Base-by-base conservation (phyloP, 202 grass and related monocot species). In the Setaria viridis region DNA sequence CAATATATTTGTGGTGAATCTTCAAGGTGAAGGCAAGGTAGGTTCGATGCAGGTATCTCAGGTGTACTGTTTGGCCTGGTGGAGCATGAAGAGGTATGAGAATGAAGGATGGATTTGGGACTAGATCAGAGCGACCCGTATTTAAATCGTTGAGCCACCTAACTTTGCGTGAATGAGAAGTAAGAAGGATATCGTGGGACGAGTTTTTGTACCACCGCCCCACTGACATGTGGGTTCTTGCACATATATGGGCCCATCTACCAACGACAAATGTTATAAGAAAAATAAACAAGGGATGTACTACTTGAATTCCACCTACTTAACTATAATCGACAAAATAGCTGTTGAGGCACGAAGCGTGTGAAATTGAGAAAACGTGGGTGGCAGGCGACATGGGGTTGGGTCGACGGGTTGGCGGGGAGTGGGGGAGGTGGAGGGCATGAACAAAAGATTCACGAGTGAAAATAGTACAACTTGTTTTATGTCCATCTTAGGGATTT, bases 101-200 rank as follows among this genome's bases (percentile, higher is more conserved):
- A 58, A 48, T 34, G 15, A 20, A 12, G 17, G 49, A 67, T 0
- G 0, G 5, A 1, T 32, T 13, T 21, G 2, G 4, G 4, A 9
- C 32, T 35, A 32, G 47, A 7, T 30, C 0, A 6, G 8, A 11
- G 0, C 0, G 13, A 11, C 2, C 1, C 0, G 0, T 51, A 70
- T 34, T 77, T 87, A 87, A 62, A 78, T 0, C 33, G 43, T 14
- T 6, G 15, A 63, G 51, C 13, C 45, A 60, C 70, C 85, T 49
- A 13, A 33, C 20, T 1, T 41, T 29, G 4, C 1, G 11, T 30
- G 15, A 73, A 55, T 1, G 3, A 0, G 15, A 51, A 30, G 53
- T 20, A 58, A 49, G 9, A 76, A 25, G 0, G 0, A 11, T 70
- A 21, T 7, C 0, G 7, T 49, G 32, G 7, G 6, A 57, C 20